Percentiles rank a stretch among this genome's conserved stretches.
These are phyloP conservation scores for Prunus persica DNA, from an alignment of 306 rosid genomes.

Conservation along the genomic window Prunus_persica_NCBIv2 NC_034014.1:13649501-13650000, in stretches of 20 bases:
- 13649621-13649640: too few relatives aligned
- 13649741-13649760: neutral
- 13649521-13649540: too few relatives aligned
- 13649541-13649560: too few relatives aligned
- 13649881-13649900: neutral
- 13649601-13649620: too few relatives aligned
- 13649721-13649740: neutral
- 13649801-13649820: neutral
- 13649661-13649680: too few relatives aligned
- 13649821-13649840: neutral
- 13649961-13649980: conserved; percentile 52
- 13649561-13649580: too few relatives aligned
- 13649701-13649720: neutral
- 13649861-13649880: neutral
- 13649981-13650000: conserved; percentile 32
- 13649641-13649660: too few relatives aligned
- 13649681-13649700: neutral
- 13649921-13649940: conserved; percentile 21
- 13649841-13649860: neutral
- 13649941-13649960: conserved; percentile 41
- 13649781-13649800: conserved; percentile 11
- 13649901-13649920: conserved; percentile 34
- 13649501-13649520: too few relatives aligned
- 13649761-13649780: neutral
- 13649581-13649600: too few relatives aligned